Base-by-base conservation (phyloP, 2,329 filamentous ascomycete species). In the Aspergillus sp. region DNA sequence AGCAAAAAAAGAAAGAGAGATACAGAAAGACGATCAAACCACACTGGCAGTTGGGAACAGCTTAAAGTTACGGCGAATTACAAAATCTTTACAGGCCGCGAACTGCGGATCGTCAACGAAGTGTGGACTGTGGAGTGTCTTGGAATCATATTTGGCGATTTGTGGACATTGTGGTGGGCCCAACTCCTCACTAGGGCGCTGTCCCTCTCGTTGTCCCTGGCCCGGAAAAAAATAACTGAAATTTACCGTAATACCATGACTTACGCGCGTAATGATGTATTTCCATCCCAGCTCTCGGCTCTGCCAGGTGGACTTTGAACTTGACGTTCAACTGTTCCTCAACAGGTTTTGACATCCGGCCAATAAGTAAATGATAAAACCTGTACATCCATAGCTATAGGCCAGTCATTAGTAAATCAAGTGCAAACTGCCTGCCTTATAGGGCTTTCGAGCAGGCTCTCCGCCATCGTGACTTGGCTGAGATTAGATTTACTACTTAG, bases 61-160 rank as follows among this genome's bases (percentile, higher is more conserved):
- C 58, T 66, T 63, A 64, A 64, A 66, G 64, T 68, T 68, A 68
- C 66, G 64, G 66, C 62, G 66, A 66, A 66, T 68, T 68, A 68
- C 66, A 64, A 61, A 61, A 62, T 63, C 62, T 65, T 68, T 67
- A 68, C 65, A 52, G 59, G 61, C 63, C 64, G 64, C 64, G 65
- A 68, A 68, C 65, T 68, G 66, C 63, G 66, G 66, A 68, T 68
- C 66, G 64, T 67, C 64, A 58, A 65, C 58, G 48, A 64, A 64
- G 56, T 66, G 63, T 65, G 64, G 65, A 66, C 65, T 65, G 62
- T 58, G 64, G 65, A 66, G 66, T 65, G 62, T 58, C 61, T 64
- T 66, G 58, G 60, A 59, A 65, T 64, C 62, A 66, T 64, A 63
- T 63, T 50, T 63, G 59, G 62, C 58, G 60, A 64, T 64, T 57